Evolutionary conservation across 1,284 basidiomycete species (phyloP), one percentile per base, ranked within the genome.

Genomic region (Ceratobasidium sp.): DNA sequence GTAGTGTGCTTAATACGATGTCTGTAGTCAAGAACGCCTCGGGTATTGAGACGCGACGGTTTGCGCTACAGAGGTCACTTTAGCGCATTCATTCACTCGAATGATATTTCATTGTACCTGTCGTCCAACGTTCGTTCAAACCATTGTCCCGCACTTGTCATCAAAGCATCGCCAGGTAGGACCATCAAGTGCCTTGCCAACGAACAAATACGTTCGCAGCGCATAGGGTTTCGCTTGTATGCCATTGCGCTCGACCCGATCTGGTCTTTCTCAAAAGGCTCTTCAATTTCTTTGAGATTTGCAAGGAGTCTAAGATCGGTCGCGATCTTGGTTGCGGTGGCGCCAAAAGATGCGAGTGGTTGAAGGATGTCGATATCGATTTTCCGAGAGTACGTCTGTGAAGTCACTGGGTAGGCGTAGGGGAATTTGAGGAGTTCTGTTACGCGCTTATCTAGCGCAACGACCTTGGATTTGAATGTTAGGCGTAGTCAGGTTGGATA

Each of bases 151-250:
- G 89, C 90, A 25, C 90, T 82, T 15, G 96, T 98, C 90, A 94
- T 94, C 69, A 97, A 84, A 43, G 94, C 89, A 80, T 97, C 96
- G 80, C 96, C 93, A 77, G 94, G 94, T 72, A 95, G 84, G 58
- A 90, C 87, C 94, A 97, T 93, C 57, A 98, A 82, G 80, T 97
- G 95, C 69, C 97, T 84, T 22, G 96, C 86, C 52, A 99, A 86
- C 75, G 92, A 95, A 84, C 97, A 99, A 60, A 98, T 92, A 54
- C 97, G 91, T 81, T 99, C 97, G 71, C 88, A 96, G 68, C 97
- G 93, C 97, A 99, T 99, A 0, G 97, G 97, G 81, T 99, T 99
- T 71, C 97, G 87, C 83, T 99, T 99, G 87, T 99, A 99, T 1
- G 97, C 96, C 96, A 99, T 99, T 17, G 96, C 96, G 1, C 92